A percentile compares a stretch with the other conserved stretches of the same genome.
phyloP scores from a whole-genome alignment of 208 protist genomes.

The Trichomonas vaginalis region DNA sequence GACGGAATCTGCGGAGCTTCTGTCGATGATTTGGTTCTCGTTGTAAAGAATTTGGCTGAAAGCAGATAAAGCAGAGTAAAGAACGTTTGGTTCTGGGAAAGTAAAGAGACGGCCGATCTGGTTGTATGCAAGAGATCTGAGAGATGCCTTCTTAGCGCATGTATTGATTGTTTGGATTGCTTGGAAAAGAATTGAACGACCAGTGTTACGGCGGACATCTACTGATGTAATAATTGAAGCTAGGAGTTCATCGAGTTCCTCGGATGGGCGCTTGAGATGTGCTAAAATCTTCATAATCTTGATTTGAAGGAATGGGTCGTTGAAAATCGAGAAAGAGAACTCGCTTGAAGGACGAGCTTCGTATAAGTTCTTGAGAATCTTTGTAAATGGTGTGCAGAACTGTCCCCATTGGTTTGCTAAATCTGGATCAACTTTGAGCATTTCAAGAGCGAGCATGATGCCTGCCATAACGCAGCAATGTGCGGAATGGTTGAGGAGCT shows the following conservation, averaged over 20 bases:
- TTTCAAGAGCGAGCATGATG: background rate
- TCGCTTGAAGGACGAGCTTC: background rate
- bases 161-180: background rate
- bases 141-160: background rate
- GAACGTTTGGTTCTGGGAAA: background rate
- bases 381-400: background rate
- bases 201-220: background rate
- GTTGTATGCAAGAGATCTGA: background rate
- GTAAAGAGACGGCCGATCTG: background rate
- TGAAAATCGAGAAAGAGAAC: background rate
- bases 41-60: background rate
- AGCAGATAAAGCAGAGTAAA: background rate
- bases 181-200: background rate
- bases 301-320: slow-evolving; percentile 4
- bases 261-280: background rate
- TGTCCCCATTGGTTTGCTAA: background rate
- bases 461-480: background rate
- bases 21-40: background rate
- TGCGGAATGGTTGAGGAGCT: background rate
- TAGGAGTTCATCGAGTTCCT: background rate
- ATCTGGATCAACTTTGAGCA: background rate
- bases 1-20: background rate
- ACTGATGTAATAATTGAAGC: background rate
- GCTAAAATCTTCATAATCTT: background rate
- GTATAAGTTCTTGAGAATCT: background rate